Evolutionary conservation across 2,329 filamentous ascomycete species (phyloP), one percentile per base, ranked within the genome.

Genomic region (Immersiporthe knoxdaviesiana): DNA sequence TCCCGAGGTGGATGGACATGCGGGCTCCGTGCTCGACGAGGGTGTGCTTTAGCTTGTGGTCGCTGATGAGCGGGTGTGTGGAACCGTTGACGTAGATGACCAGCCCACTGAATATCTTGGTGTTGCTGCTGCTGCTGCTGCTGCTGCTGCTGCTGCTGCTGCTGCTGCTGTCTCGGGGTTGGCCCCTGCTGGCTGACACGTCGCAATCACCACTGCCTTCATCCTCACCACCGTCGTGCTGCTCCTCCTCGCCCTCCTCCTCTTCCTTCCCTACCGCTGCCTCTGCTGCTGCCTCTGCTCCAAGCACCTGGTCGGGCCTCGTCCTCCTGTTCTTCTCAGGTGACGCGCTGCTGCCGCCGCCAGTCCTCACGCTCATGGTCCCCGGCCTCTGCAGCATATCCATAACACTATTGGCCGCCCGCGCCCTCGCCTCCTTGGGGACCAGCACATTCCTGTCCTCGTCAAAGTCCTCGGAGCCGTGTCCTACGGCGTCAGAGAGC

Each of bases 31-130:
- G 88, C 68, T 89, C 84, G 6, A 86, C 88, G 50, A 97, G 85
- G 21, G 97, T 79, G 67, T 90, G 89, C 82, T 96, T 97, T 68
- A 97, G 86, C 77, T 88, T 91, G 81, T 97, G 92, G 78, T 97
- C 94, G 18, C 92, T 97, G 71, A 97, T 87, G 32, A 88, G 79
- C 1, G 94, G 94, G 70, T 90, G 86, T 2, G 93, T 97, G 73
- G 92, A 94, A 71, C 94, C 94, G 79, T 97, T 97, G 79, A 97
- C 87, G 80, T 95, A 96, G 74, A 97, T 86, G 65, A 88, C 90
- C 30, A 94, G 84, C 21, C 89, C 88, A 59, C 87, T 80, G 77
- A 97, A 94, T 66, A 97, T 86, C 61, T 82, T 76, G 73, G 74
- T 77, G 72, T 70, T 67, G 68, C 80, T 81, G 39, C 86, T 67